Base-by-base conservation (phyloP, 179 eudicot genomes). In the Corrigiola litoralis region DNA sequence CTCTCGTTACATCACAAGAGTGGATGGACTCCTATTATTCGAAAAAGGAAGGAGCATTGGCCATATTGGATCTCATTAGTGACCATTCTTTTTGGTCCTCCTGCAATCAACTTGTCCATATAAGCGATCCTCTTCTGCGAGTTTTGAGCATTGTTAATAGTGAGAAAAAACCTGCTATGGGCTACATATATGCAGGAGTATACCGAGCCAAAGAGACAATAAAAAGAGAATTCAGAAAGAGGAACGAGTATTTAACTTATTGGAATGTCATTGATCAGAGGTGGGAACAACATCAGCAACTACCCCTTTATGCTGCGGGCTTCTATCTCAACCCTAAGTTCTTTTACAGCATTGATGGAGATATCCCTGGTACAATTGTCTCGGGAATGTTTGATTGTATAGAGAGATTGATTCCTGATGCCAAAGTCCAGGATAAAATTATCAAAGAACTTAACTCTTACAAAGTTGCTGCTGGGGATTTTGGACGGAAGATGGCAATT, bases 11-110 rank as follows among this genome's bases (percentile, higher is more conserved):
- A 7, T 90, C 99, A 36, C 97, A 85, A 75, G 99, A 94, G 68
- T 94, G 99, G 99, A 83, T 87, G 73, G 89, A 86, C 65, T 87
- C 95, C 41, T 84, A 81, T 50, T 88, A 80, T 67, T 90, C 97
- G 10, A 90, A 90, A 68, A 83, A 72, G 48, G 74, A 83, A 40
- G 97, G 81, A 42, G 99, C 88, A 23, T 75, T 80, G 67, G 81
- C 79, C 3, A 76, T 85, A 69, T 75, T 90, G 62, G 99, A 94
- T 75, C 73, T 70, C 48, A 61, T 94, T 11, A 85, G 86, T 59
- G 82, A 79, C 51, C 84, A 77, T 55, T 74, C 92, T 28, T 94
- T 94, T 69, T 94, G 99, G 99, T 82, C 95, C 13, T 75, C 90
- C 14, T 90, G 95, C 56, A 55, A 44, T 68, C 72, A 72, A 58